Evolutionary conservation across 1,139 yeast species (phyloP).

Genomic region (Hansenula sp.): DNA sequence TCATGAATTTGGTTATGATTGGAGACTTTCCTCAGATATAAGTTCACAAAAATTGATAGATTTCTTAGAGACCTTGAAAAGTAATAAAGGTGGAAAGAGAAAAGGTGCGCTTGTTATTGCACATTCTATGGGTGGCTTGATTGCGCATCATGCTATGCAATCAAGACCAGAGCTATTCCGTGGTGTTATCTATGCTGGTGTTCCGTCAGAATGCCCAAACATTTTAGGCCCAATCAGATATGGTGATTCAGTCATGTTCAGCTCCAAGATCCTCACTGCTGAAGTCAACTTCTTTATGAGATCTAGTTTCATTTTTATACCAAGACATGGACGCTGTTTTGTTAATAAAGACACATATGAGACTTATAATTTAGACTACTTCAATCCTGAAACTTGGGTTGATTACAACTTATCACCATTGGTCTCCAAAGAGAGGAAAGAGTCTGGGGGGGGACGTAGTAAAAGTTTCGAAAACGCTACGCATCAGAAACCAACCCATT

Average conservation of each 20-base stretch:
- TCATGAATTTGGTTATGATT: conserved; percentile 82
- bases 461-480: conserved; percentile 2
- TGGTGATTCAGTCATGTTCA: conserved; percentile 77
- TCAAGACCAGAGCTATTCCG: conserved; percentile 63
- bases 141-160: conserved; percentile 77
- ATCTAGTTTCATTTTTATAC: conserved; percentile 74
- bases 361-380: conserved; percentile 66
- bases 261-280: conserved; percentile 70
- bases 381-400: conserved; percentile 78
- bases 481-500: conserved; percentile 1
- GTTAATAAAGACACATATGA: conserved; percentile 55
- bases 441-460: conserved; percentile 4
- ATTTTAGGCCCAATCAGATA: conserved; percentile 80
- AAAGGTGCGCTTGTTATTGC: conserved; percentile 70
- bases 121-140: conserved; percentile 91
- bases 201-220: conserved; percentile 81
- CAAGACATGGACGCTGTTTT: conserved; percentile 70
- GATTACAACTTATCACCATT: conserved; percentile 73
- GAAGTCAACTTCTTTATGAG: conserved; percentile 89
- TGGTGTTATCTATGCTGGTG: conserved; percentile 77
- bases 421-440: conserved; percentile 45
- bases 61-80: conserved; percentile 43
- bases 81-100: conserved; percentile 23
- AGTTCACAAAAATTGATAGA: conserved; percentile 46
- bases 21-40: conserved; percentile 73